Evolutionary conservation across 805 yeast genomes (phyloP).

Genomic region (Yamadazyma scolyti): DNA sequence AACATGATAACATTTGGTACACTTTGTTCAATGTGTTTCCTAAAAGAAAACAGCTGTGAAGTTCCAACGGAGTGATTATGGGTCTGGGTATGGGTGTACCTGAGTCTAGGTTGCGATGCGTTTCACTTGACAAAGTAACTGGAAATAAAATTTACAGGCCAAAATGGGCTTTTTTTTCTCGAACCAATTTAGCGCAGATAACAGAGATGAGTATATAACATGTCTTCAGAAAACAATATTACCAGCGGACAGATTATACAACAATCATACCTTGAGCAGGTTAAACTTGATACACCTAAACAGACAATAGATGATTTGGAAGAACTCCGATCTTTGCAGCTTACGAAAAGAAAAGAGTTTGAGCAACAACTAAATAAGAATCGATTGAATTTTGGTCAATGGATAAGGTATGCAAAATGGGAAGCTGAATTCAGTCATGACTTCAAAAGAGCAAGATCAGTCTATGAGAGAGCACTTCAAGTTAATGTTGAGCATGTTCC

Average conservation of each 20-base stretch:
- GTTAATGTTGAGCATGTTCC: constrained; percentile 75
- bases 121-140: too few species aligned
- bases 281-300: constrained; percentile 22
- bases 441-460: constrained; percentile 72
- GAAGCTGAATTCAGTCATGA: constrained; percentile 77
- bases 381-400: constrained; percentile 75
- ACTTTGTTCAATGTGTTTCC: too few species aligned
- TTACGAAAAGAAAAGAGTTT: constrained; percentile 73
- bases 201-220: too few species aligned
- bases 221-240: constrained; percentile 17
- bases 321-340: constrained; percentile 73
- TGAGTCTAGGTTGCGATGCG: too few species aligned
- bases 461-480: constrained; percentile 82
- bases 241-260: constrained; percentile 35
- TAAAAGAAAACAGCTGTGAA: too few species aligned
- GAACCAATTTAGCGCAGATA: too few species aligned
- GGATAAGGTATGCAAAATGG: constrained; percentile 90
- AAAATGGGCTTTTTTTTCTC: too few species aligned
- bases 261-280: constrained; percentile 27
- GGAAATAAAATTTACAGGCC: too few species aligned
- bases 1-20: too few species aligned
- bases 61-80: too few species aligned
- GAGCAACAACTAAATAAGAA: constrained; percentile 87
- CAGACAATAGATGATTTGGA: constrained; percentile 62
- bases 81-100: too few species aligned